A percentile compares a stretch with the other conserved stretches of the same genome.
Evolutionary conservation across 768 basidiomycete genomes (phyloP).

Genomic region (Leccinum broughii): DNA sequence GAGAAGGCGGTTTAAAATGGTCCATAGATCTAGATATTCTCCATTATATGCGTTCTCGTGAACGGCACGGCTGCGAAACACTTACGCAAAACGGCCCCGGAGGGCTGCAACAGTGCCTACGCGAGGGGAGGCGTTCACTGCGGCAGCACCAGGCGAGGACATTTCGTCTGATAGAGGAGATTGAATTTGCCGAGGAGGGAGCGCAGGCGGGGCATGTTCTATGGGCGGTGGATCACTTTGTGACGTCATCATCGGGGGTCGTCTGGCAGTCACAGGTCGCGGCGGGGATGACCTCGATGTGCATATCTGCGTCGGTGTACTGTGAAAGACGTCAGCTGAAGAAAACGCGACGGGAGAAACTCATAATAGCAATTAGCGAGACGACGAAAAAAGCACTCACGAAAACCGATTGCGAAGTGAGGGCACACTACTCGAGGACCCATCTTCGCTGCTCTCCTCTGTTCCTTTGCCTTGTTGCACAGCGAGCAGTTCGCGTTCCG

Average conservation of each 20-base stretch:
- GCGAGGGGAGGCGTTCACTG: conserved; percentile 10
- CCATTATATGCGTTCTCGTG: not conserved
- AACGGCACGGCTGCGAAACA: not conserved
- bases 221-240: conserved; percentile 19
- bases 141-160: not conserved
- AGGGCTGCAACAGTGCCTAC: conserved; percentile 39
- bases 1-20: conserved; percentile 16
- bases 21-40: conserved; percentile 20
- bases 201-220: conserved; percentile 14
- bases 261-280: conserved; percentile 20
- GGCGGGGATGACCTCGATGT: conserved; percentile 14
- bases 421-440: conserved; percentile 33
- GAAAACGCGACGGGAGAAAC: not conserved
- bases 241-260: conserved; percentile 20
- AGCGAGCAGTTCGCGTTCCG: conserved; percentile 15
- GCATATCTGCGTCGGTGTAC: conserved; percentile 8
- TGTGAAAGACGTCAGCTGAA: conserved; percentile 6
- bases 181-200: conserved; percentile 22
- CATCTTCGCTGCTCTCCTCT: conserved; percentile 20
- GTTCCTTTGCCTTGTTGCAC: not conserved
- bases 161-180: conserved; percentile 8
- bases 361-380: not conserved
- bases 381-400: conserved; percentile 39
- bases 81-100: conserved; percentile 35
- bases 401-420: conserved; percentile 47